These are phyloP conservation scores for Fusarium clavum DNA, from an alignment of 2,329 filamentous ascomycete species.

Conservation along the genomic window DNA sequence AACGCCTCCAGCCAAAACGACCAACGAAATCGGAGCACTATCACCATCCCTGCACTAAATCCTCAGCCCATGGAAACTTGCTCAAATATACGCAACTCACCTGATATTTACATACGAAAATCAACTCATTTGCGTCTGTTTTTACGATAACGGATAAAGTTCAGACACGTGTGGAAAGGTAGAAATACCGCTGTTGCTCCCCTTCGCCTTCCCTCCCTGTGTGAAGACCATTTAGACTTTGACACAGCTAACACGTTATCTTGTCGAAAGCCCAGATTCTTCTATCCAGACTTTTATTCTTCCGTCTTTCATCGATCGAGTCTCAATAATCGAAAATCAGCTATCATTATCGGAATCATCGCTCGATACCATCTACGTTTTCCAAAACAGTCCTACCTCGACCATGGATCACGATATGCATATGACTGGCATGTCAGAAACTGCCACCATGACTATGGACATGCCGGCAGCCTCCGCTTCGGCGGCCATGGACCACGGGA, in stretches of 20 bases:
- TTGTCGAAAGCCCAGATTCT: too few species aligned
- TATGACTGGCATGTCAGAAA: conserved; percentile 27
- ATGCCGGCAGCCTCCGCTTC: conserved; percentile 37
- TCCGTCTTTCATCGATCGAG: background rate
- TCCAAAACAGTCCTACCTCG: background rate
- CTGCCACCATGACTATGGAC: conserved; percentile 33
- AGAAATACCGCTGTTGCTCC: conserved; percentile 13
- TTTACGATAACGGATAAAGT: background rate
- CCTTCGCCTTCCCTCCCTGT: background rate
- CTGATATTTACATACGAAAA: conserved; percentile 15
- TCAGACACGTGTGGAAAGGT: background rate
- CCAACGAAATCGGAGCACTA: conserved; percentile 10
- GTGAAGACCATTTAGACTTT: conserved; percentile 14
- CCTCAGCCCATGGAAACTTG: conserved; percentile 40
- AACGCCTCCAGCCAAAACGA: background rate
- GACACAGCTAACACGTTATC: background rate
- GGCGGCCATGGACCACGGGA: conserved; percentile 33
- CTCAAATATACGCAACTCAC: conserved; percentile 42
- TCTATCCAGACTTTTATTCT: background rate
- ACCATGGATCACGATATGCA: conserved; percentile 25
- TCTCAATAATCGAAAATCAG: background rate
- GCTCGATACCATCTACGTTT: background rate
- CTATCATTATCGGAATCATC: background rate
- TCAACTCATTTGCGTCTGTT: background rate
- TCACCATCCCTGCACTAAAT: conserved; percentile 19